A percentile compares a stretch with the other conserved stretches of the same genome.
phyloP scores from a whole-genome alignment of 2,329 filamentous ascomycete species.

The Fusarium xyrophilum region DNA sequence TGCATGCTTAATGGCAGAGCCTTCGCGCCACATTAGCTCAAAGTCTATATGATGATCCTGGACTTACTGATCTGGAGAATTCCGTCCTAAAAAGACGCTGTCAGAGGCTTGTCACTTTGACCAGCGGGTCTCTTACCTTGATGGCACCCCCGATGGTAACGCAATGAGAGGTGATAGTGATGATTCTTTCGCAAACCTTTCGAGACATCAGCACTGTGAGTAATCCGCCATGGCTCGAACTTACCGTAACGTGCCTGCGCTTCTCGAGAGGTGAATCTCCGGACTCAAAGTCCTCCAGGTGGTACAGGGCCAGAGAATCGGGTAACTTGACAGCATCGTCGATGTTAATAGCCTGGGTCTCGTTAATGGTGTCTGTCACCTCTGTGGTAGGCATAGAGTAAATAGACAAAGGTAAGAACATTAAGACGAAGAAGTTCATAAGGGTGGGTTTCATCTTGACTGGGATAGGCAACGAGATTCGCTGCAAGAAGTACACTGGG shows the following conservation, averaged over 20 bases:
- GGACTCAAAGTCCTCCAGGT: background rate
- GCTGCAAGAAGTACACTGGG: rapidly evolving
- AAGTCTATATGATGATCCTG: rapidly evolving
- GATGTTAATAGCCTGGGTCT: too few species aligned
- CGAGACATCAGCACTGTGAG: too few species aligned
- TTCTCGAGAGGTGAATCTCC: background rate
- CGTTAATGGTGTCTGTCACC: background rate
- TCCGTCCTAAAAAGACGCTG: rapidly evolving
- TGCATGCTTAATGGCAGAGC: background rate
- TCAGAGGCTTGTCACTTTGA: background rate
- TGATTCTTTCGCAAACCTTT: background rate
- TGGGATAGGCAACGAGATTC: background rate
- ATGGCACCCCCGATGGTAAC: rapidly evolving
- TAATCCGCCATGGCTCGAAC: too few species aligned
- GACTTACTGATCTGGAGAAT: background rate
- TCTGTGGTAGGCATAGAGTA: background rate
- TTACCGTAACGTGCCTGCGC: background rate
- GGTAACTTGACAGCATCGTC: background rate
- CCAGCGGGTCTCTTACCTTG: background rate
- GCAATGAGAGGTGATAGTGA: rapidly evolving
- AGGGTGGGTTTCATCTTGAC: background rate
- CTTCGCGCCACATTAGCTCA: rapidly evolving
- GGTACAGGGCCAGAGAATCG: rapidly evolving
- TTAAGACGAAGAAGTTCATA: background rate
- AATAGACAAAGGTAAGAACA: background rate